Conservation (phyloP, 495 filamentous ascomycete genomes). For the Saxophila tyrrhenica region DNA sequence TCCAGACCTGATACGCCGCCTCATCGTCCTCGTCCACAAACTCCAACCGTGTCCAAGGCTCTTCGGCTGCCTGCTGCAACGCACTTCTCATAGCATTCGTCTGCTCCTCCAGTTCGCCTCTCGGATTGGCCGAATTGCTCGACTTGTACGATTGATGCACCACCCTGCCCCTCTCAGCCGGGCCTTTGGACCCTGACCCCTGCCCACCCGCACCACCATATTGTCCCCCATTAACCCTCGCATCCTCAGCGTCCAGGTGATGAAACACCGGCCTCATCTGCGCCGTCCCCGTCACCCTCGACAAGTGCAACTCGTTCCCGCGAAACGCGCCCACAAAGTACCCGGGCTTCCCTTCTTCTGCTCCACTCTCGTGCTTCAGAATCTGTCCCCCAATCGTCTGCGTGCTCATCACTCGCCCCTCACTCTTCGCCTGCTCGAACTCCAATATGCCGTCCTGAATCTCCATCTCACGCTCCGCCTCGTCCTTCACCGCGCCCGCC, state of each 20-base stretch:
- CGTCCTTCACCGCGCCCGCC: slow-evolving; percentile 32
- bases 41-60: slow-evolving; percentile 51
- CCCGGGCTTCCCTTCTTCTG: slow-evolving; percentile 47
- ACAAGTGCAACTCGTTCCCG: slow-evolving; percentile 56
- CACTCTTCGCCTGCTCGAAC: slow-evolving; percentile 39
- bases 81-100: slow-evolving; percentile 27
- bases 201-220: slow-evolving; percentile 20
- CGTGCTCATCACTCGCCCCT: slow-evolving; percentile 42
- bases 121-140: not conserved
- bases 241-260: slow-evolving; percentile 58
- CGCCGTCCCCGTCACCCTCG: slow-evolving; percentile 53
- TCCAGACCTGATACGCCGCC: slow-evolving; percentile 51
- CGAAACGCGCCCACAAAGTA: slow-evolving; percentile 66
- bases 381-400: slow-evolving; percentile 60
- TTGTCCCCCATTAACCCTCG: slow-evolving; percentile 23
- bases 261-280: slow-evolving; percentile 66
- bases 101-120: slow-evolving; percentile 44
- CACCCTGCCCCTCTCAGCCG: slow-evolving; percentile 41
- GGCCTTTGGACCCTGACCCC: slow-evolving; percentile 28
- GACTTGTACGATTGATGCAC: slow-evolving; percentile 57
- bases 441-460: slow-evolving; percentile 14
- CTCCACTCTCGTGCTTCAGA: slow-evolving; percentile 27
- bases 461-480: slow-evolving; percentile 22
- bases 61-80: slow-evolving; percentile 51
- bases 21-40: slow-evolving; percentile 58